Base-by-base conservation (phyloP, 331 rosid genomes). In the Telfairia occidentalis region DNA sequence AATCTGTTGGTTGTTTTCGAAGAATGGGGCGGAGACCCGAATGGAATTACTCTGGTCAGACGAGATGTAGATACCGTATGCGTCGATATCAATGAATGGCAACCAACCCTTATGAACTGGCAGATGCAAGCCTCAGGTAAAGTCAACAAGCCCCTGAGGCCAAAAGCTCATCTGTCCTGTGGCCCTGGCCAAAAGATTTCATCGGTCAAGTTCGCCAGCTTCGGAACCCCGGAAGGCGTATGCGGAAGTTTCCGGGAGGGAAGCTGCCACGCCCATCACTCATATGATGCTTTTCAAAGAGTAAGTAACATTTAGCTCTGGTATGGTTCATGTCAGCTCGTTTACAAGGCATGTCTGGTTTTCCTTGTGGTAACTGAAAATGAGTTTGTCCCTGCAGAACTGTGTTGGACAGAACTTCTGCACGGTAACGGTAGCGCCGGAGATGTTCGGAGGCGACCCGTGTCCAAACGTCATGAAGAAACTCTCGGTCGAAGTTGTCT, bases 401-500 rank as follows among this genome's bases (percentile, higher is more conserved):
- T 88, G 89, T 71, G 57, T 86, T 29, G 86, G 87, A 53, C 77
- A 77, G 78, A 83, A 89, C 79, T 78, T 84, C 48, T 86, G 85
- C 79, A 26, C 76, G 8, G 86, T 90, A 58, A 79, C 87, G 0
- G 91, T 88, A 5, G 88, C 88, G 43, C 77, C 92, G 8, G 82
- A 85, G 81, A 86, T 81, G 26, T 90, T 90, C 60, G 96, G 96
- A 43, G 92, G 91, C 71, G 92, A 85, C 45, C 84, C 86, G 21
- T 88, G 86, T 66, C 89, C 86, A 1, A 83, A 78, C 30, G 65
- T 69, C 32, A 45, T 37, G 80, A 85, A 86, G 86, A 87, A 85
- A 79, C 76, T 85, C 63, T 79, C 85, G 16, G 65, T 77, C 24
- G 87, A 84, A 60, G 89, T 84, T 50, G 52, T 84, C 24, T 83